These are phyloP conservation scores for Lactarius akahatsu DNA, from an alignment of 768 basidiomycete species.

Conservation along the genomic window DNA sequence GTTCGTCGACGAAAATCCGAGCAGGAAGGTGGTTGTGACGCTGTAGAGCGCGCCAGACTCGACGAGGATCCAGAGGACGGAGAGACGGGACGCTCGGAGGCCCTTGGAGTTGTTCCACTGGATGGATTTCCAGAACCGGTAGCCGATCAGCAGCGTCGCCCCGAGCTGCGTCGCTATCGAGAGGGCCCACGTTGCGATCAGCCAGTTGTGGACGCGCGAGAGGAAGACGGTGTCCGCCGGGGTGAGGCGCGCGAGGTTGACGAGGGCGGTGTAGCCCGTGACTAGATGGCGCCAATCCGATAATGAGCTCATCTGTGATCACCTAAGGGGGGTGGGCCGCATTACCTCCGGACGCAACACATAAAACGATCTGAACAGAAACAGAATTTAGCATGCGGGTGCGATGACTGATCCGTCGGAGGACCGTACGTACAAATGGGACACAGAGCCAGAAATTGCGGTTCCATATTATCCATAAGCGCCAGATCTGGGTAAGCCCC, in stretches of 20 bases:
- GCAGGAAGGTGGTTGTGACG: slow-evolving; percentile 10
- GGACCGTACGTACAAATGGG: slow-evolving; percentile 19
- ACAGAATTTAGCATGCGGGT: not conserved
- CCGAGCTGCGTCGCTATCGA: slow-evolving; percentile 25
- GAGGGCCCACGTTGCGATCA: slow-evolving; percentile 17
- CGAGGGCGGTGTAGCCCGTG: slow-evolving; percentile 15
- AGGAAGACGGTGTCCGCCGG: slow-evolving; percentile 4
- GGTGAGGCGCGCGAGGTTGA: not conserved
- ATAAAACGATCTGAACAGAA: not conserved
- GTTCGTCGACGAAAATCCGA: slow-evolving; percentile 18
- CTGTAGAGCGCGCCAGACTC: slow-evolving; percentile 25
- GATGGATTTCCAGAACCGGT: slow-evolving; percentile 14
- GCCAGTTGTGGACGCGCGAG: slow-evolving; percentile 7
- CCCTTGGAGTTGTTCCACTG: not conserved
- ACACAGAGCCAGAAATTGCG: slow-evolving; percentile 12
- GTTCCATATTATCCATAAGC: slow-evolving; percentile 24
- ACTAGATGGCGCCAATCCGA: not conserved
- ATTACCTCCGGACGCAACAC: slow-evolving; percentile 11
- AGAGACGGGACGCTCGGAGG: slow-evolving; percentile 2
- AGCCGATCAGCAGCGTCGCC: slow-evolving; percentile 21
- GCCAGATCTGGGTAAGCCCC: slow-evolving; percentile 18
- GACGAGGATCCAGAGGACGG: slow-evolving; percentile 24
- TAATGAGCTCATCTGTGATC: no score
- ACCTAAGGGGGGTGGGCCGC: no score
- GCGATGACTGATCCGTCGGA: not conserved